Base-by-base conservation (phyloP, 2,329 filamentous ascomycete genomes). In the Bipolaris victoriae region DNA sequence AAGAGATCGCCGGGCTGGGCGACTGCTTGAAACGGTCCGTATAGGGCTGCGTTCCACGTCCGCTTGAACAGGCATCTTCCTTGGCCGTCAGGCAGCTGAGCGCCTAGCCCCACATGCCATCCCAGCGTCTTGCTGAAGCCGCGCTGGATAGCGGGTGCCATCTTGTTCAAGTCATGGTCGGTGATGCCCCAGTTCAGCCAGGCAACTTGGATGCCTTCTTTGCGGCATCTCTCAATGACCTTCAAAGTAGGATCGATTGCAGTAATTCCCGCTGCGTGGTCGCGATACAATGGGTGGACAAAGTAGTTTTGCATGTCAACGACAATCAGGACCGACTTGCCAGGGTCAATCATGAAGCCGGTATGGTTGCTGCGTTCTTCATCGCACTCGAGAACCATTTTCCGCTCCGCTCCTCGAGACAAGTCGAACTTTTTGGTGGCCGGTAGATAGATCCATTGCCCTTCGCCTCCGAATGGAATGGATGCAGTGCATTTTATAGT, bases 251-350 rank as follows among this genome's bases (percentile, higher is more conserved):
- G 77, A 15, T 72, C 62, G 13, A 79, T 62, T 15, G 77, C 65
- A 11, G 66, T 66, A n/a, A 71, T 52, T 3, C 70, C 68, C 50
- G 68, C 66, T 2, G 64, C 60, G 45, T 75, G 71, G 37, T 73
- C 58, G 33, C 67, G 68, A 52, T 72, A 71, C 7, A 67, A 57
- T 3, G 70, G 69, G 44, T 74, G 64, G 44, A 79, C 63, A 61
- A 79, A 79, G 65, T 78, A 79, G 63, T 79, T 79, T 54, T 79
- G 77, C 77, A 79, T 79, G 62, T 79, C 77, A 50, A 79, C 72
- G 31, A 79, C 66, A 26, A 79, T 72, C 29, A 79, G 61, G 24
- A 78, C 67, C 1, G 77, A 75, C 35, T 67, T 75, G 49, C 68
- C 71, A 5, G 77, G 77, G 60, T 79, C 75, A 53, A 79, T 77